Evolutionary conservation across 306 rosid genomes (phyloP), one percentile per base, ranked within the genome.

Genomic region (Geum urbanum): DNA sequence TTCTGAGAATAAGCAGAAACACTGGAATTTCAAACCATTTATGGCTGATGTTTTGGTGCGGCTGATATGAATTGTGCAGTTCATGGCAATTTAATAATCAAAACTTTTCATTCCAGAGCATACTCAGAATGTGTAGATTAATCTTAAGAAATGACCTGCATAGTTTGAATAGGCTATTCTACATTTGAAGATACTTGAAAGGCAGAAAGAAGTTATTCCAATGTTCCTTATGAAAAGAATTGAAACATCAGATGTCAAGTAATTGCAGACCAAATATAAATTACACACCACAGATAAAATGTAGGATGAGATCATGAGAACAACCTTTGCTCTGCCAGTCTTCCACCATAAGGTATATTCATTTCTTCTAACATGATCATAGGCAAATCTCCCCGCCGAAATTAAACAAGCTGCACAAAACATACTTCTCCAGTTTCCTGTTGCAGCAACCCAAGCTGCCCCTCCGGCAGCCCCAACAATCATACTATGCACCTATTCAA

Each of bases 391-490:
- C 44, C 83, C 74, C 72, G 80, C 85, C 63, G 99, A 86, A 63
- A 87, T 80, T 48, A 94, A 66, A 81, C 86, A 80, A 16, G 89
- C 83, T 78, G 84, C 86, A 63, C 87, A 85, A 67, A 89, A 39
- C 44, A 86, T 84, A 68, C 86, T 89, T 4, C 74, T 63, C 89
- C 83, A 76, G 77, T 74, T 89, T 72, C 95, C 78, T 8, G 97
- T 78, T 81, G 88, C 49, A 41, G 92, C 82, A 47, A 92, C 91
- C 73, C 88, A 64, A n/a, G 84, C 84, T 5, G 82, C 95, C 79
- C 99, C 96, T 6, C 89, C 85, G 54, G 82, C 79, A 46, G 84
- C 97, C 53, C 97, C 99, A 50, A 86, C 92, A 74, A 94, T 55
- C 81, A 89, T 46, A 79, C 92, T 88, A 78, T 91, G 91, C 62